Evolutionary conservation across 345 rosid genomes (phyloP), one percentile per base, ranked within the genome.

Genomic region (Gossypium herbaceum): DNA sequence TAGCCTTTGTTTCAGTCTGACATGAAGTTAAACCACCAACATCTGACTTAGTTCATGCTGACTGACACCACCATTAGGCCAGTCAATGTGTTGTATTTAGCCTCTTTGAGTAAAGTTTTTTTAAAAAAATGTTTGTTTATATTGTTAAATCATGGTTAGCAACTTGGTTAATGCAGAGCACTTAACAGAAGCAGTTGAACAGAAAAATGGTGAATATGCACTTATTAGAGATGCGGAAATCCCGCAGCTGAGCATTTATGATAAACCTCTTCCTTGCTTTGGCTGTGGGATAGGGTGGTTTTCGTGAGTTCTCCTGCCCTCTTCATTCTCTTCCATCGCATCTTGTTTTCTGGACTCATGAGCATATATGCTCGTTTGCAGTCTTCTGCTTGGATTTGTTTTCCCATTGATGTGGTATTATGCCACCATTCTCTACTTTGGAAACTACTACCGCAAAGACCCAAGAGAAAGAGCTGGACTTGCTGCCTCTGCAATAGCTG

Each of bases 221-320:
- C 87, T 59, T 60, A 78, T 91, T 71, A 55, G 80, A 65, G 89
- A 74, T 66, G 85, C 57, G 2, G 97, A 86, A 72, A 80, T 79
- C 9, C 78, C 86, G 41, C 81, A 86, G 72, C 71, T 92, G 76
- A 90, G 91, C 79, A 72, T 84, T 41, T 92, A 81, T 78, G 94
- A 91, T 78, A 92, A 91, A 75, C 95, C 97, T 16, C 97, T 94
- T 80, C 97, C 97, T 83, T 92, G 90, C 86, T 91, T 81, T 27
- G 95, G 98, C 71, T 94, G 89, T 78, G 97, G 98, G 85, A 86
- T 92, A 45, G 97, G 98, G 79, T 94, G 98, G 98, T 88, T 88
- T 76, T 92, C 82, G 97, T 94, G 79, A 82, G 97, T 86, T 48
- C 64, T 57, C 13, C n/a, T 24, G 12, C 43, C 65, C 9, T 27